phyloP scores from a whole-genome alignment of 352 stramenopile genomes.

The Peronospora destructor region DNA sequence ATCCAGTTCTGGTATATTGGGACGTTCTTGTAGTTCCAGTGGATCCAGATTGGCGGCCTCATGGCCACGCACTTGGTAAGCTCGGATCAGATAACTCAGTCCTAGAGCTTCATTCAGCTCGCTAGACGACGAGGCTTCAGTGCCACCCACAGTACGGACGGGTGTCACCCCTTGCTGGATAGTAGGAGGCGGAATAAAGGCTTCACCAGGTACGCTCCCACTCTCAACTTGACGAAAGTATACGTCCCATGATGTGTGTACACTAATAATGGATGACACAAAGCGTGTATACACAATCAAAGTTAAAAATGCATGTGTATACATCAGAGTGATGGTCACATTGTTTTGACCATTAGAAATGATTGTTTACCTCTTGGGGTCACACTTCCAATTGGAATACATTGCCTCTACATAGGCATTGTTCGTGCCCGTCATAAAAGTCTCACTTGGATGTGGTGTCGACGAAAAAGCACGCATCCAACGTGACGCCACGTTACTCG shows the following conservation, averaged over 20 bases:
- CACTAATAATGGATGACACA: constrained; percentile 25
- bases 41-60: constrained; percentile 94
- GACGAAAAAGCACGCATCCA: constrained; percentile 51
- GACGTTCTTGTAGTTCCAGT: constrained; percentile 82
- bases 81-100: constrained; percentile 94
- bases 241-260: constrained; percentile 84
- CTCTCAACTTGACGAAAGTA: constrained; percentile 83
- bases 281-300: constrained; percentile 4
- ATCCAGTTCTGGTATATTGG: constrained; percentile 77
- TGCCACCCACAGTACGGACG: constrained; percentile 38
- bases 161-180: constrained; percentile 71
- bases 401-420: constrained; percentile 97
- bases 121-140: constrained; percentile 22
- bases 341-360: background rate
- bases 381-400: constrained; percentile 90
- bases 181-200: constrained; percentile 76
- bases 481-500: constrained; percentile 11
- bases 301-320: background rate
- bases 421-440: constrained; percentile 92
- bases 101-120: constrained; percentile 83
- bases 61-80: constrained; percentile 96
- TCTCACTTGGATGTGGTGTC: constrained; percentile 74
- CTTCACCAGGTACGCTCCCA: constrained; percentile 67
- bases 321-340: constrained; percentile 4
- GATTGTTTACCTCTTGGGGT: constrained; percentile 69